phyloP scores from a whole-genome alignment of 352 stramenopile genomes.

The Pythium phragmiticola region DNA sequence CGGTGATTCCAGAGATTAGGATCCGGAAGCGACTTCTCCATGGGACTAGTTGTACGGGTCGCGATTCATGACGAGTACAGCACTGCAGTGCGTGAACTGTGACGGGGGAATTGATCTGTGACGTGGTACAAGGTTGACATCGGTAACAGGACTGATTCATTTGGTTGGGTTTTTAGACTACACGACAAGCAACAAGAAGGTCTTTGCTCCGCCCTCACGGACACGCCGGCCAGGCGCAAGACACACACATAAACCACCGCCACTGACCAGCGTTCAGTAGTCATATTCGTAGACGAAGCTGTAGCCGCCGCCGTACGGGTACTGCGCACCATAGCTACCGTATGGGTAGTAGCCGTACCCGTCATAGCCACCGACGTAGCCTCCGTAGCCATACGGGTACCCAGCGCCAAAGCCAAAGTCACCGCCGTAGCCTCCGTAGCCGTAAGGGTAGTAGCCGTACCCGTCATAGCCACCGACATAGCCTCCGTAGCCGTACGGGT shows the following conservation, averaged over 20 bases:
- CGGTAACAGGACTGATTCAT: not conserved
- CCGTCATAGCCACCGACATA: slow-evolving; percentile 6
- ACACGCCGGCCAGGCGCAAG: not conserved
- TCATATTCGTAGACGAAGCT: not conserved
- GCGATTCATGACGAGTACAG: not conserved
- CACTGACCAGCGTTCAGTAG: not conserved
- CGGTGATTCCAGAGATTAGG: too few species aligned
- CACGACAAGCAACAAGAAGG: too few species aligned
- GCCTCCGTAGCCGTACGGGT: not conserved
- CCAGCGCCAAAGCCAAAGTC: too few species aligned
- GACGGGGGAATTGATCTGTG: not conserved
- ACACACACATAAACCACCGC: not conserved
- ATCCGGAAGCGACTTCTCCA: too few species aligned
- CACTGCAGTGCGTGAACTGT: not conserved
- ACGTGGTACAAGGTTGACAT: slow-evolving; percentile 7
- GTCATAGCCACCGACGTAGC: not conserved
- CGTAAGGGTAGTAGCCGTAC: not conserved
- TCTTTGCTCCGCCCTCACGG: too few species aligned
- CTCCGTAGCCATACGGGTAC: slow-evolving; percentile 4
- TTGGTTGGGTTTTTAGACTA: not conserved
- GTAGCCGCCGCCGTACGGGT: slow-evolving; percentile 5
- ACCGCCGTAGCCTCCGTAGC: not conserved
- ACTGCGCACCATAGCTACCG: not conserved
- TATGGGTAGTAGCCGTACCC: not conserved
- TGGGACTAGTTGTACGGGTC: not conserved